Evolutionary conservation across 129 eudicot species (phyloP), one percentile per base, ranked within the genome.

Genomic region (Artemisia tridentata): DNA sequence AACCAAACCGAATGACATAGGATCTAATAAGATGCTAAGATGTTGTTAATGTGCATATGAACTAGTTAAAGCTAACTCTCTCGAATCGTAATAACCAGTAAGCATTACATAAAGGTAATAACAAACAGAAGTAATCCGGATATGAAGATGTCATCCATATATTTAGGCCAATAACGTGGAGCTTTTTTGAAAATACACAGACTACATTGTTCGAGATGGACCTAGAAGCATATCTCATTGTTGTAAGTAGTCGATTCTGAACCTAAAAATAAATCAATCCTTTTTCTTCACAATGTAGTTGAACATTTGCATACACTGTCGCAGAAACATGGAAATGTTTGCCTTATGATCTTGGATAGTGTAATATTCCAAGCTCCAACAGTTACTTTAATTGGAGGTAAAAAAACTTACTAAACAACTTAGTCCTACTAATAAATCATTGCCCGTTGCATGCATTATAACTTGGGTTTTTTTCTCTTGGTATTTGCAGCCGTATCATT

Each of bases 401-500:
- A 38, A 60, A n/a, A 21, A 12, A 34, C 17, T 71, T 58, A 41
- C 5, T 20, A 57, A 16, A 58, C 7, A 15, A 15, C 21, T 57
- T 18, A 57, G 46, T 45, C 23, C 1, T n/a, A 5, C 57, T 6
- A 56, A 41, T 48, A 8, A 14, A 56, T 43, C 65, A 60, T 13
- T 60, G 11, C n/a, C 21, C 12, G 0, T n/a, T 69, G 47, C 11
- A 34, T 4, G 4, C 54, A 3, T 70, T 11, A 41, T 55, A 18
- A 69, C 17, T 41, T 55, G 11, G 5, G 11, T 18, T 41, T 15
- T 48, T 54, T 38, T 58, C 20, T 12, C 53, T 38, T 55, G 43
- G 53, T 54, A 54, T 55, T 38, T 70, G 75, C 75, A 70, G 75
- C 59, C 27, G 58, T 58, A 58, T 58, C 75, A 45, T 71, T 71